These are phyloP conservation scores for Syncephalastrum racemosum DNA, from an alignment of 371 early-diverging fungal genomes.

Conservation along the genomic window DNA sequence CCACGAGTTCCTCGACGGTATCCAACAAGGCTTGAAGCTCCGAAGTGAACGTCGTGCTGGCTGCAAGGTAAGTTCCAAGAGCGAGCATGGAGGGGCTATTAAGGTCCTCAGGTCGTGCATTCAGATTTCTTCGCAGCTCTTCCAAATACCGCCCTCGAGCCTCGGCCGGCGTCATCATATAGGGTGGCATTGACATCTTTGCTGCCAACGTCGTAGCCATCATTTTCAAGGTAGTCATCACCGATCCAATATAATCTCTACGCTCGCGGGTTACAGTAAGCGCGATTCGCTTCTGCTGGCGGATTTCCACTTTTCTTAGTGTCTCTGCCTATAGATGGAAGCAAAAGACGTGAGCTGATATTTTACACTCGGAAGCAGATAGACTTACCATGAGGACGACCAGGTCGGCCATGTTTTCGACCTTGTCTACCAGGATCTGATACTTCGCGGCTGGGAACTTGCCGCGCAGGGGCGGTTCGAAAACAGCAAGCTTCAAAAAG, in stretches of 20 bases:
- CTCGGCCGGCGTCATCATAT: conserved; percentile 26
- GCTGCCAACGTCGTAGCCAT: conserved; percentile 29
- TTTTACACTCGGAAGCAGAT: neutral
- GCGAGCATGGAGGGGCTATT: too few species aligned
- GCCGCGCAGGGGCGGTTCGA: conserved; percentile 38
- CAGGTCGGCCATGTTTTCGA: conserved; percentile 40
- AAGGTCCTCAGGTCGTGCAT: too few species aligned
- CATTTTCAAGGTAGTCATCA: conserved; percentile 32
- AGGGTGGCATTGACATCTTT: conserved; percentile 35
- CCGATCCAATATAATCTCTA: conserved; percentile 34
- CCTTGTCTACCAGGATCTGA: conserved; percentile 20
- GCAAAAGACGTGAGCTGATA: neutral
- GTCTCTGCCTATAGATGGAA: conserved; percentile 16
- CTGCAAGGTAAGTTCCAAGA: too few species aligned
- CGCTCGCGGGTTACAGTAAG: conserved; percentile 24
- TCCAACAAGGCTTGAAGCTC: conserved; percentile 26
- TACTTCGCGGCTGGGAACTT: conserved; percentile 30
- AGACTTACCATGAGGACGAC: conserved; percentile 28
- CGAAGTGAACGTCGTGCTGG: neutral
- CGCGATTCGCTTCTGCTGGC: conserved; percentile 22
- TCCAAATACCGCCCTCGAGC: conserved; percentile 11
- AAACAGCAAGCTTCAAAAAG: conserved; percentile 22
- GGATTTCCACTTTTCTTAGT: conserved; percentile 12
- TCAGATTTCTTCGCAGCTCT: too few species aligned
- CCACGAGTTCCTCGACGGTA: conserved; percentile 24